These are phyloP conservation scores for Hordeum marinum DNA, from an alignment of 176 grass and related monocot genomes.

Conservation along the genomic window DNA sequence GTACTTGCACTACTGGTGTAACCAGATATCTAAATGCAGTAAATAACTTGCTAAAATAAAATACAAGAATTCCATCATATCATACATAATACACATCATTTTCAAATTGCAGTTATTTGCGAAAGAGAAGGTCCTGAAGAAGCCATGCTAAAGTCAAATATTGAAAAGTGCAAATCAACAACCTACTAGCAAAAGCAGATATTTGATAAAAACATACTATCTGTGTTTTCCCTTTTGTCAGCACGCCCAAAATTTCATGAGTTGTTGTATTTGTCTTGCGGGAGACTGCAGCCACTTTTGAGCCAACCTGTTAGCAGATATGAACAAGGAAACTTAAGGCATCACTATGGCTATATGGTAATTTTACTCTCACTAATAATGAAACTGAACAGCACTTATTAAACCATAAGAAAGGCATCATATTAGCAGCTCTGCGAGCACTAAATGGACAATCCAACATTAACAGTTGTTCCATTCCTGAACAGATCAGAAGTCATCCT, in stretches of 20 bases:
- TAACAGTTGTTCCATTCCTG: background rate
- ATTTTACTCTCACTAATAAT: background rate
- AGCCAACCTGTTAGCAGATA: conserved; percentile 61
- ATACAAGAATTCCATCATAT: background rate
- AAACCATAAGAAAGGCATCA: background rate
- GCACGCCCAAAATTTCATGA: conserved; percentile 84
- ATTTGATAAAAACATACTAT: conserved; percentile 44
- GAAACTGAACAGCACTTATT: background rate
- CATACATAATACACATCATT: background rate
- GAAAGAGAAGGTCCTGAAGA: background rate
- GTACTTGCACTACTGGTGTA: background rate
- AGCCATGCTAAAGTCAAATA: background rate
- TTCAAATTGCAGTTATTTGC: conserved; percentile 9
- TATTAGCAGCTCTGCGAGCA: background rate
- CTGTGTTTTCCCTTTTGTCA: conserved; percentile 91
- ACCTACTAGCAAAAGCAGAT: background rate
- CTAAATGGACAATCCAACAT: background rate
- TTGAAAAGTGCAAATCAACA: conserved; percentile 6
- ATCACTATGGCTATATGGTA: background rate
- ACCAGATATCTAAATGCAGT: background rate
- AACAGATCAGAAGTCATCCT: background rate
- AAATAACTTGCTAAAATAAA: background rate
- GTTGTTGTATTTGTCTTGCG: conserved; percentile 98
- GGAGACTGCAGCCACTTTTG: conserved; percentile 92
- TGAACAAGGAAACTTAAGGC: background rate